Evolutionary conservation across 1,139 yeast species (phyloP).

Genomic region (Protomyces inundatus): DNA sequence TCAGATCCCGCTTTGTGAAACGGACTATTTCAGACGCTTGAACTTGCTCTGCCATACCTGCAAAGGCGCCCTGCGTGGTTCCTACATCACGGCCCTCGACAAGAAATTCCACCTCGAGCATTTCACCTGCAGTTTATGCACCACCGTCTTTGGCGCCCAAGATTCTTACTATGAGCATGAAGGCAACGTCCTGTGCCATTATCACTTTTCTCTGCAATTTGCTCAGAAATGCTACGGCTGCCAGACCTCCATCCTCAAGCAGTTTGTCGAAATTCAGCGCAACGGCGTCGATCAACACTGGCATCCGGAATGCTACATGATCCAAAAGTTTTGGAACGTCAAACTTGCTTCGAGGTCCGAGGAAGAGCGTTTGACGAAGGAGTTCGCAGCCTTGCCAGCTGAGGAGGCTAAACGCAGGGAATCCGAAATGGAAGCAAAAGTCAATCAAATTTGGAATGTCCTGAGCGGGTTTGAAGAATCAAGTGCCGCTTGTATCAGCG

Average conservation of each 20-base stretch:
- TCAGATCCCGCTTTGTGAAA: slow-evolving; percentile 82
- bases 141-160: slow-evolving; percentile 80
- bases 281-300: slow-evolving; percentile 96
- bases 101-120: slow-evolving; percentile 92
- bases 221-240: slow-evolving; percentile 95
- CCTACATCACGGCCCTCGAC: slow-evolving; percentile 90
- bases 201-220: slow-evolving; percentile 75
- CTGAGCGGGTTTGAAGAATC: slow-evolving; percentile 86
- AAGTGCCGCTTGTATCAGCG: slow-evolving; percentile 86
- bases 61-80: slow-evolving; percentile 79
- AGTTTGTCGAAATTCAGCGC: slow-evolving; percentile 83
- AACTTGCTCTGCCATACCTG: slow-evolving; percentile 81
- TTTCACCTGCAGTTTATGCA: slow-evolving; percentile 85
- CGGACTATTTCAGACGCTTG: slow-evolving; percentile 79
- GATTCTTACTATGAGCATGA: slow-evolving; percentile 91
- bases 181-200: slow-evolving; percentile 79
- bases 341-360: slow-evolving; percentile 46
- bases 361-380: slow-evolving; percentile 1
- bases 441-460: slow-evolving; percentile 80
- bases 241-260: slow-evolving; percentile 81
- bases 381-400: slow-evolving; percentile 44
- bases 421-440: slow-evolving; percentile 58
- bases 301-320: slow-evolving; percentile 99
- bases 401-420: slow-evolving; percentile 56
- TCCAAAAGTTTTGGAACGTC: slow-evolving; percentile 93